phyloP scores from a whole-genome alignment of 768 basidiomycete genomes.

The Lactarius quietus region DNA sequence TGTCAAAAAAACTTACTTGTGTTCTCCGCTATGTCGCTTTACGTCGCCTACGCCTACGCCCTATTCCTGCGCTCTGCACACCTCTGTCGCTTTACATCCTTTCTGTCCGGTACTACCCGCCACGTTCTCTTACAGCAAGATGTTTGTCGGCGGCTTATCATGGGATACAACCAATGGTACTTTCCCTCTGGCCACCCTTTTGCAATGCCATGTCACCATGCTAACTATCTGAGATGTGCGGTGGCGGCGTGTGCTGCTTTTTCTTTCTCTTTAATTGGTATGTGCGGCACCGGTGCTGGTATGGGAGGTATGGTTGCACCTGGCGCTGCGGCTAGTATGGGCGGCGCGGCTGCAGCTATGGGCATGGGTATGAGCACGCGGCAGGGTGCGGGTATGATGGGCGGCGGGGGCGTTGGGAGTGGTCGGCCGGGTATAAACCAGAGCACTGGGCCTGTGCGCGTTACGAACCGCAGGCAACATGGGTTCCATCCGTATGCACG shows the following conservation, averaged over 20 bases:
- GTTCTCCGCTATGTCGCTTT: slow-evolving; percentile 26
- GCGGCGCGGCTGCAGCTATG: slow-evolving; percentile 20
- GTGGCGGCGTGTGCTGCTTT: too few relatives aligned
- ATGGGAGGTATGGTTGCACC: slow-evolving; percentile 30
- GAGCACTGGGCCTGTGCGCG: slow-evolving; percentile 47
- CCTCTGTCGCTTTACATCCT: slow-evolving; percentile 20
- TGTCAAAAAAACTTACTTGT: slow-evolving; percentile 20
- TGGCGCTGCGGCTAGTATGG: slow-evolving; percentile 31
- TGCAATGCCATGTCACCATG: too few relatives aligned
- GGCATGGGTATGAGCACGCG: too few relatives aligned
- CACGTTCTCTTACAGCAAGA: slow-evolving; percentile 67
- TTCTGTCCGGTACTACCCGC: slow-evolving; percentile 19
- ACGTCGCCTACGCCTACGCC: slow-evolving; percentile 23
- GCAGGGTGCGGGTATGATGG: slow-evolving; percentile 29
- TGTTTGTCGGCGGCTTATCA: slow-evolving; percentile 99
- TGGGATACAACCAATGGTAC: too few relatives aligned
- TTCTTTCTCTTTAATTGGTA: too few relatives aligned
- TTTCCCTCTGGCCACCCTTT: too few relatives aligned
- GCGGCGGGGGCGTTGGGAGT: slow-evolving; percentile 57
- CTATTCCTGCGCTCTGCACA: slow-evolving; percentile 21
- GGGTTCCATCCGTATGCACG: slow-evolving; percentile 83
- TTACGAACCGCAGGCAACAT: slow-evolving; percentile 69
- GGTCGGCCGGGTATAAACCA: slow-evolving; percentile 53
- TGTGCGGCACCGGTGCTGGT: slow-evolving; percentile 9
- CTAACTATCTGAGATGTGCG: too few relatives aligned